These are phyloP conservation scores for Crithidia bombi DNA, from an alignment of 208 protist species.

Conservation along the genomic window DNA sequence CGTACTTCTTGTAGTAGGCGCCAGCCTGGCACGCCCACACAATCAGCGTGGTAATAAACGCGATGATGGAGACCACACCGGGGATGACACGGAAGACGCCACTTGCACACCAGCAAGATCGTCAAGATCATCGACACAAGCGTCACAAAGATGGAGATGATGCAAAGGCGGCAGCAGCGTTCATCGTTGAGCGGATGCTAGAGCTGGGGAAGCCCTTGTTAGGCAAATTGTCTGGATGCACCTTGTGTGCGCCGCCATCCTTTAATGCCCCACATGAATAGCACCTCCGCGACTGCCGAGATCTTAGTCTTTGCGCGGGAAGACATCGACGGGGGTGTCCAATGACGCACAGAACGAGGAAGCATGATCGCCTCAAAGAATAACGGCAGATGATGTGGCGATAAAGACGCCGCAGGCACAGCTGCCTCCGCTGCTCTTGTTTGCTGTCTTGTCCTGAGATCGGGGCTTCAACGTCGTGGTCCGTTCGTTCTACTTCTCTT, in stretches of 20 bases:
- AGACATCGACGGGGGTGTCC: slow-evolving; percentile 43
- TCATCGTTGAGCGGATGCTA: slow-evolving; percentile 28
- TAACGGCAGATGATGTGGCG: slow-evolving; percentile 22
- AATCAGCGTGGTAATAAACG: slow-evolving; percentile 29
- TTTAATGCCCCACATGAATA: slow-evolving; percentile 46
- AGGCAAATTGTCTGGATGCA: slow-evolving; percentile 3
- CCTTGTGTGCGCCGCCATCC: slow-evolving; percentile 29
- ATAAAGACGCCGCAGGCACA: slow-evolving; percentile 1
- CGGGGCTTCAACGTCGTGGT: too few relatives aligned
- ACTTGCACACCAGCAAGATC: slow-evolving; percentile 29
- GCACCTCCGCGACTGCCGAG: slow-evolving; percentile 17
- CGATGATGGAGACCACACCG: slow-evolving; percentile 27
- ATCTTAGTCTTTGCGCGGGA: slow-evolving; percentile 3
- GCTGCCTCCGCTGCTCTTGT: too few relatives aligned
- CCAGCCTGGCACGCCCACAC: slow-evolving; percentile 44
- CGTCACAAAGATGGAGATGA: slow-evolving; percentile 49
- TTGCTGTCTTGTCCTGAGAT: too few relatives aligned
- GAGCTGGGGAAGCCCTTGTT: slow-evolving; percentile 35
- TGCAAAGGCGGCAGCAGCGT: slow-evolving; percentile 38
- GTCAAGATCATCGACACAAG: slow-evolving; percentile 27
- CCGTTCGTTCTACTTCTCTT: too few relatives aligned
- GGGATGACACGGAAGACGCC: slow-evolving; percentile 8
- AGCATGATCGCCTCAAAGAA: slow-evolving; percentile 41
- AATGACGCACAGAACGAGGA: slow-evolving; percentile 41
- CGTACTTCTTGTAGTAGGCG: slow-evolving; percentile 25